phyloP scores from a whole-genome alignment of 2,329 filamentous ascomycete genomes.

The Trichoderma afroharzianum region DNA sequence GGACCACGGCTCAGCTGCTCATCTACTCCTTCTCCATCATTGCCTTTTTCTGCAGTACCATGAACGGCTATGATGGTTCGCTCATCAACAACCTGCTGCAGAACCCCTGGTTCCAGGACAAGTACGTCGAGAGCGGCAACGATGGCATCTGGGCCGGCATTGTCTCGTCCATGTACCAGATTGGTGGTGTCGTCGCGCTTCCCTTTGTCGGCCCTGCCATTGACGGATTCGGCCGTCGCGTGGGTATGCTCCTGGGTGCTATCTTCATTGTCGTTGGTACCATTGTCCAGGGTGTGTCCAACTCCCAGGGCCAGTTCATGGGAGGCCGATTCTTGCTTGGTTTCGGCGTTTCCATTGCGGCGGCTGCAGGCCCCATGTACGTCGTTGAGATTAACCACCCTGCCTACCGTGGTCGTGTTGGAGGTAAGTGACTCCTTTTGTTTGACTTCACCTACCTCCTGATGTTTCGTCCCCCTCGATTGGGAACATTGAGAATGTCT shows the following conservation, averaged over 20 bases:
- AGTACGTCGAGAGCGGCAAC: slow-evolving; percentile 36
- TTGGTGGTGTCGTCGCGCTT: slow-evolving; percentile 46
- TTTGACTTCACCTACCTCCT: not conserved
- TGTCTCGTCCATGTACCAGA: slow-evolving; percentile 50
- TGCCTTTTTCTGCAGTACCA: slow-evolving; percentile 46
- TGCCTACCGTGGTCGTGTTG: slow-evolving; percentile 42
- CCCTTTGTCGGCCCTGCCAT: slow-evolving; percentile 46
- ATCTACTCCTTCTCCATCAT: slow-evolving; percentile 44
- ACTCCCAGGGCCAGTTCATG: slow-evolving; percentile 41
- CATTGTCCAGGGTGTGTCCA: slow-evolving; percentile 43
- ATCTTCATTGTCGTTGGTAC: slow-evolving; percentile 45
- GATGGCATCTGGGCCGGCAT: slow-evolving; percentile 48
- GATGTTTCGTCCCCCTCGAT: not conserved
- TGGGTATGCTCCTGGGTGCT: slow-evolving; percentile 45
- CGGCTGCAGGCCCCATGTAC: slow-evolving; percentile 28
- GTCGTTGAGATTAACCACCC: slow-evolving; percentile 47
- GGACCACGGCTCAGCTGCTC: slow-evolving; percentile 36
- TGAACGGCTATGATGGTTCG: slow-evolving; percentile 52
- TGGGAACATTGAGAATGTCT: not conserved
- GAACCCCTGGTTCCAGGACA: slow-evolving; percentile 38
- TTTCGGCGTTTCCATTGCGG: slow-evolving; percentile 44
- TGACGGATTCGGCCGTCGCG: slow-evolving; percentile 45
- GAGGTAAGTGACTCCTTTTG: slow-evolving; percentile 24
- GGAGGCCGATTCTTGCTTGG: slow-evolving; percentile 60
- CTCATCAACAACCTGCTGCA: slow-evolving; percentile 47